These are phyloP conservation scores for Starmerella bombi DNA, from an alignment of 805 yeast species.

Conservation along the genomic window DNA sequence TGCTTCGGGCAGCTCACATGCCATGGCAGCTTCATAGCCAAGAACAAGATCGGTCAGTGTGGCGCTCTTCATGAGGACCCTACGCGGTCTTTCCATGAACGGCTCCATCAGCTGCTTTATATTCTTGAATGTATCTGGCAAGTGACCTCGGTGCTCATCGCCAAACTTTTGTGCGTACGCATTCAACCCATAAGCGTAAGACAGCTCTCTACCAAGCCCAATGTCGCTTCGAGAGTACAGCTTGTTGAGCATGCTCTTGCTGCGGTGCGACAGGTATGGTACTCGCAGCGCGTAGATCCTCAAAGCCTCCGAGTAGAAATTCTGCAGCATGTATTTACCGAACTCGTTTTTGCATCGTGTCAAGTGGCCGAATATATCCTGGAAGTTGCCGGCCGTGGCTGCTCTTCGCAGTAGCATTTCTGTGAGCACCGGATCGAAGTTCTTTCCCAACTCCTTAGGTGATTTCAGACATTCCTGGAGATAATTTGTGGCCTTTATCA, in stretches of 20 bases:
- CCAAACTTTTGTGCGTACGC: conserved; percentile 14
- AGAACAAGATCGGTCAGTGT: conserved; percentile 6
- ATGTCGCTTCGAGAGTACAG: conserved; percentile 9
- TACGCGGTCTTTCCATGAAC: conserved; percentile 2
- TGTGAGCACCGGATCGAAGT: conserved; percentile 18
- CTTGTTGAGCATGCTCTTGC: conserved; percentile 9
- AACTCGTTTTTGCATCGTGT: conserved; percentile 4
- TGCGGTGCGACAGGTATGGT: conserved; percentile 11
- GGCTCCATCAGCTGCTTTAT: background rate
- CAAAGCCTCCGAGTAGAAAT: conserved; percentile 17
- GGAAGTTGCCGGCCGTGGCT: conserved; percentile 20
- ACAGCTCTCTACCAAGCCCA: conserved; percentile 12
- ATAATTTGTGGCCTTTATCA: conserved; percentile 12
- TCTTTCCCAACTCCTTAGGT: conserved; percentile 10
- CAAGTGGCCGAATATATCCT: conserved; percentile 6
- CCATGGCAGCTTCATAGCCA: conserved; percentile 7
- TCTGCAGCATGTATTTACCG: conserved; percentile 1
- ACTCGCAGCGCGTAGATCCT: conserved; percentile 18
- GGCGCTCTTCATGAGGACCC: background rate
- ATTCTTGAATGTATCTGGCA: conserved; percentile 1
- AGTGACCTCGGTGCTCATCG: conserved; percentile 1
- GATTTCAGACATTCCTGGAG: conserved; percentile 16
- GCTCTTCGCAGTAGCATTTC: conserved; percentile 19
- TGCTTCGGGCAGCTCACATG: conserved; percentile 4
- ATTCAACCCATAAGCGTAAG: conserved; percentile 15